These are phyloP conservation scores for Starmerella sirachaensis DNA, from an alignment of 805 yeast species.

Conservation along the genomic window DNA sequence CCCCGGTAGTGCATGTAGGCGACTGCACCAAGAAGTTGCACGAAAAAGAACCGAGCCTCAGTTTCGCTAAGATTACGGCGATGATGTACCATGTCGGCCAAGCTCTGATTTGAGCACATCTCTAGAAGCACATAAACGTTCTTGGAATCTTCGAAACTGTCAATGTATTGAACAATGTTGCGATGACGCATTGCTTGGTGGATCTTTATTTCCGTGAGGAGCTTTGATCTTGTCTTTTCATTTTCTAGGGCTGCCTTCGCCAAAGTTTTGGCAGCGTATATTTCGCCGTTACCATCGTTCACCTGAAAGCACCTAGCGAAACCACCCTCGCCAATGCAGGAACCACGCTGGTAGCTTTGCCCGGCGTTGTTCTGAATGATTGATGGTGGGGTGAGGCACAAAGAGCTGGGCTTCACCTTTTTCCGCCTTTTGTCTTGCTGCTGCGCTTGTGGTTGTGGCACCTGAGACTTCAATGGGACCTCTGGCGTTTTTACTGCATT, in stretches of 20 bases:
- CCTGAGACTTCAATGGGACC: too few relatives aligned
- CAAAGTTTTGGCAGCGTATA: slow-evolving; percentile 93
- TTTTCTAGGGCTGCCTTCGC: slow-evolving; percentile 89
- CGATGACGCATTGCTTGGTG: slow-evolving; percentile 83
- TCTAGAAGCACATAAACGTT: slow-evolving; percentile 90
- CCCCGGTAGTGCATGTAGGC: slow-evolving; percentile 83
- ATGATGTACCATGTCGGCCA: slow-evolving; percentile 80
- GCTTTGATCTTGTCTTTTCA: slow-evolving; percentile 67
- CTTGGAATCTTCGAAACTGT: slow-evolving; percentile 92
- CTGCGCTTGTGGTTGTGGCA: slow-evolving; percentile 1
- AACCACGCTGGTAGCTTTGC: slow-evolving; percentile 80
- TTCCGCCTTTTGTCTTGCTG: slow-evolving; percentile 12
- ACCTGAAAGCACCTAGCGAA: slow-evolving; percentile 98
- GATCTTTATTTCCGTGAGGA: slow-evolving; percentile 86
- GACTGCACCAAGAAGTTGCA: slow-evolving; percentile 89
- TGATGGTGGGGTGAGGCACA: slow-evolving; percentile 95
- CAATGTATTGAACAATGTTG: slow-evolving; percentile 82
- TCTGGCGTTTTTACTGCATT: too few relatives aligned
- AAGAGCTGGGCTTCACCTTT: slow-evolving; percentile 77
- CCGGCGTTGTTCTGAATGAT: slow-evolving; percentile 78
- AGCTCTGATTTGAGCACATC: slow-evolving; percentile 86
- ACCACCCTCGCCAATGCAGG: slow-evolving; percentile 93
- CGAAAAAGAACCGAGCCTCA: slow-evolving; percentile 79
- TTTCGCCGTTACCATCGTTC: slow-evolving; percentile 70
- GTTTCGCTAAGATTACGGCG: slow-evolving; percentile 82